Evolutionary conservation across 2,329 filamentous ascomycete genomes (phyloP), one percentile per base, ranked within the genome.

Genomic region (Fusarium drepaniforme): DNA sequence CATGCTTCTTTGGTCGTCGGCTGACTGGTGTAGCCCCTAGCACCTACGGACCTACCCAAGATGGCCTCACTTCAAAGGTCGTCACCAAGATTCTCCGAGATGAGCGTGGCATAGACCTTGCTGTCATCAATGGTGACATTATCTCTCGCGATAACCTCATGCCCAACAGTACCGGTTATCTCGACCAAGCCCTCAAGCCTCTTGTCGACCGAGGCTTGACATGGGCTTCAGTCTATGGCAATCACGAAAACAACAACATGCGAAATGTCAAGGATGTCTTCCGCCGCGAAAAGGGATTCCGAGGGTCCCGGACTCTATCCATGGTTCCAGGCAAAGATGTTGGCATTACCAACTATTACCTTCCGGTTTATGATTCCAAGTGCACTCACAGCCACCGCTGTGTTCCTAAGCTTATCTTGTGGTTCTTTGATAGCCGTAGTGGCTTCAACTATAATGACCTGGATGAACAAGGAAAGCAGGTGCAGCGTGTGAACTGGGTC

Each of bases 371-470:
- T 42, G 77, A 81, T 1, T 64, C 77, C 13, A 72, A 77, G 3
- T 86, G 85, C 67, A 69, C 59, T 18, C 69, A 70, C 4, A 18
- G 35, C 15, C 60, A 72, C 9, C 53, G 60, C 4, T 86, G 85
- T 69, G 66, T 75, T 3, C 84, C 85, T 0, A 82, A 83, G 53
- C 70, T 86, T 37, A 76, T 94, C 1, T 84, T 94, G 2, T 94
- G 91, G 91, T 94, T 94, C 82, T 93, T 94, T 77, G 92, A 94
- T 78, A 89, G 86, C 66, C 85, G 88, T n/a, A 91, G 91, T 49
- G 91, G 90, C 13, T 83, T 72, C 66, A 69, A 66, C 11, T 66
- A 53, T 18, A 30, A 66, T 37, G 16, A 66, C n/a, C 16, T 69
- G 5, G 38, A 69, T 30, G 28, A 62, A 13, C 40, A 85, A 65